Base-by-base conservation (phyloP, 2,329 filamentous ascomycete species). In the Pestalotiopsis sp. region DNA sequence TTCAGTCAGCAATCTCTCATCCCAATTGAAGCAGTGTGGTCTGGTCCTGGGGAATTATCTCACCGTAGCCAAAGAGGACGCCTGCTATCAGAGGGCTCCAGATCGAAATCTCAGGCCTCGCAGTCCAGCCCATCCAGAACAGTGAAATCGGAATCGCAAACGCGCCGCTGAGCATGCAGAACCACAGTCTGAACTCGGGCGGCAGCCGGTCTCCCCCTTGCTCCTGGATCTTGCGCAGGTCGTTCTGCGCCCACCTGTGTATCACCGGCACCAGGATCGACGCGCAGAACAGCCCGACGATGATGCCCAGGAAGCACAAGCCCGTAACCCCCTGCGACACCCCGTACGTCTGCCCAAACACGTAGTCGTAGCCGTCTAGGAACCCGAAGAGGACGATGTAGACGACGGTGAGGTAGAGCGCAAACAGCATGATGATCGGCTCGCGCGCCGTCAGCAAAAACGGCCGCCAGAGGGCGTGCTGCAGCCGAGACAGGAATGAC, bases 331-430 rank as follows among this genome's bases (percentile, higher is more conserved):
- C 78, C 31, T 77, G 74, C 11, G 75, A 74, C 73, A 83, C 82
- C 52, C 75, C 75, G 66, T 84, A 83, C 1, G 73, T 78, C 4
- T 74, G 63, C 1, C 73, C 76, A 68, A 84, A 87, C 67, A 87
- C 83, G 68, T 78, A 81, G 3, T 80, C 76, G 70, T 83, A 85
- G 12, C 84, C 84, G 20, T 83, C 80, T 41, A 87, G 79, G 69
- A 86, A 83, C 2, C 83, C 82, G 72, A 86, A 87, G 2, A 87
- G 75, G 1, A 85, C 78, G 52, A 84, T 82, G 72, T 87, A 88
- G 5, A 84, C 75, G 11, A 87, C 77, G 0, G 81, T 79, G 60
- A 87, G 78, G 68, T 87, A 87, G 2, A 86, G 71, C 0, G 81
- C 79, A 27, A 86, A 75, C 14, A 84, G 74, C 7, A 80, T 67